Evolutionary conservation across 2,329 filamentous ascomycete genomes (phyloP), one percentile per base, ranked within the genome.

Genomic region (Calonectria pteridis): DNA sequence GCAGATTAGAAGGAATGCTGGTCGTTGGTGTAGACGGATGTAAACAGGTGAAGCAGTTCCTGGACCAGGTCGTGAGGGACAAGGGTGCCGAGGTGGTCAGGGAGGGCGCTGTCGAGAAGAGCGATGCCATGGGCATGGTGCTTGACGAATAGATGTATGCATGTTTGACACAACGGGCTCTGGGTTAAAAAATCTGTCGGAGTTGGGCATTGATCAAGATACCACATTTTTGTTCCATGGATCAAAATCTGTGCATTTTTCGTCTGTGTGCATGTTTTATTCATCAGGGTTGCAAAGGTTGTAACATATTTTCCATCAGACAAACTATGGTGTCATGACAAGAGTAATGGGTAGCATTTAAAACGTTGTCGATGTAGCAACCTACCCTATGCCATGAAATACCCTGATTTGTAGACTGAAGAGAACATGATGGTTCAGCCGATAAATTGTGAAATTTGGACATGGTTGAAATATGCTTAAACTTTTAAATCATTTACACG

Each of bases 21-120:
- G 95, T 94, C 0, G 95, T 98, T 1, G 96, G 94, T 0, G 92
- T 98, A 63, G 96, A 98, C 83, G 97, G 96, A 6, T 98, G 96
- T 84, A 95, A 93, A 85, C 93, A 96, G 82, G 92, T 98, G 49
- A 90, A 94, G 76, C 90, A 92, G 77, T 93, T 98, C 64, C 83
- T 99, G 80, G 96, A 98, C 83, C 88, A 89, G 9, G 93, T 97
- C 18, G 93, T 98, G 58, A 91, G 93, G 82, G 91, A 91, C 55
- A 93, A 93, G 83, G 94, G 94, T 4, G 87, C 85, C 73, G 89
- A 88, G 82, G 91, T 95, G 86, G 83, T 95, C 18, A 86, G 87
- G 53, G 90, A 91, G 76, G 89, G 89, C 0, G 85, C 86, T 6
- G 86, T 89, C 29, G 87, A 88, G 77, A 87, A 83, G 79, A 87